Evolutionary conservation across 805 yeast species (phyloP).

Genomic region (Nakazawaea siamensis): DNA sequence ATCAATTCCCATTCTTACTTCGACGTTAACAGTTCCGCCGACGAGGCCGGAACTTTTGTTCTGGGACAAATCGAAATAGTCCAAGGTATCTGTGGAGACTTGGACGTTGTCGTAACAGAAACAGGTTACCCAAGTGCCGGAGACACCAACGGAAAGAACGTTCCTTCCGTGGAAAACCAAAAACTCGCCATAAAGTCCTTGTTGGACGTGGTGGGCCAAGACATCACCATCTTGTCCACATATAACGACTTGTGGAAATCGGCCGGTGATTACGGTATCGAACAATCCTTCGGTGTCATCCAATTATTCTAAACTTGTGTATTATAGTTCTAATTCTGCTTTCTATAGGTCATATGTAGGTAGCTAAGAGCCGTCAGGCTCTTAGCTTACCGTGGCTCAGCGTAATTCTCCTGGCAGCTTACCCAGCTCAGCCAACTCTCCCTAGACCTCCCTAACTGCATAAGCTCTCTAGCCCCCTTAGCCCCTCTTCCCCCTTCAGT

Average conservation of each 20-base stretch:
- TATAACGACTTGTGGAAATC: conserved; percentile 80
- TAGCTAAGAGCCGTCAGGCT: no score
- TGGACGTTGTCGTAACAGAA: conserved; percentile 61
- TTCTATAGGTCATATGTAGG: no score
- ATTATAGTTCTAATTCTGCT: no score
- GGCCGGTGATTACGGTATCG: conserved; percentile 80
- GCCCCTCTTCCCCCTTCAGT: no score
- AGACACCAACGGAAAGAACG: conserved; percentile 58
- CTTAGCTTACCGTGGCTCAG: no score
- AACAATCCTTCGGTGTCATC: conserved; percentile 76
- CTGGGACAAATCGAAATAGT: conserved; percentile 52
- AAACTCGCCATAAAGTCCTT: conserved; percentile 57
- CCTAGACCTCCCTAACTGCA: no score
- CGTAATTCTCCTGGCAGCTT: no score
- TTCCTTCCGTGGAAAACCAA: conserved; percentile 69
- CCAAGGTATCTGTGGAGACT: conserved; percentile 44
- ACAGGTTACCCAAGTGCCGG: conserved; percentile 88
- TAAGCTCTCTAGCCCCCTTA: no score
- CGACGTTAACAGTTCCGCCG: conserved; percentile 52
- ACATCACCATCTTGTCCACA: conserved; percentile 69
- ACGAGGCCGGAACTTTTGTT: conserved; percentile 64
- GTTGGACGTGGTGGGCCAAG: conserved; percentile 46
- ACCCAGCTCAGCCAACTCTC: no score
- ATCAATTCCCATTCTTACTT: conserved; percentile 85
- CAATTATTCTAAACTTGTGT: conserved; percentile 22